A percentile compares a stretch with the other conserved stretches of the same genome.
Evolutionary conservation across 305 asterid species (phyloP).

Genomic region (Fraxinus greggii): DNA sequence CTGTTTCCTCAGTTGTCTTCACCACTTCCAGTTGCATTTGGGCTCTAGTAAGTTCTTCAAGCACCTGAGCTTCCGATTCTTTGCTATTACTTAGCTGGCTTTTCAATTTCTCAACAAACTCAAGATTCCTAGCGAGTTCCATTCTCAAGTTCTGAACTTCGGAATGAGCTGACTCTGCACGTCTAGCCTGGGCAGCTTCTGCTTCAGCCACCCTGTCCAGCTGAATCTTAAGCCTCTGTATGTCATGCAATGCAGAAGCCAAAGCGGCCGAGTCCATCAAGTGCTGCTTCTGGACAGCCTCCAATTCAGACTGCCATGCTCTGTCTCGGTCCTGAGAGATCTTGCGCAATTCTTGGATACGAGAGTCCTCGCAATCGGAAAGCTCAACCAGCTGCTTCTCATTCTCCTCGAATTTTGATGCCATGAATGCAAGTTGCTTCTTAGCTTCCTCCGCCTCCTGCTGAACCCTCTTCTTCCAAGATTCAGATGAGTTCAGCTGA

Average conservation of each 20-base stretch:
- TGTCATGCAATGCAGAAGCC: constrained; percentile 65
- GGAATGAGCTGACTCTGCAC: constrained; percentile 57
- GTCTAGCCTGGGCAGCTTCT: constrained; percentile 60
- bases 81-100: constrained; percentile 54
- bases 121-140: constrained; percentile 60
- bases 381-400: constrained; percentile 55
- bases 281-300: constrained; percentile 74
- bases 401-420: constrained; percentile 60
- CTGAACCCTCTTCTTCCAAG: constrained; percentile 59
- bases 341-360: constrained; percentile 70
- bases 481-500: constrained; percentile 65
- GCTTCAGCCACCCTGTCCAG: constrained; percentile 54
- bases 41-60: constrained; percentile 56
- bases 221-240: constrained; percentile 67
- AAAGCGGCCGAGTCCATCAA: constrained; percentile 70
- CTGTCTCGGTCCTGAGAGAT: constrained; percentile 82
- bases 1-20: constrained; percentile 47
- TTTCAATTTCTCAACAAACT: constrained; percentile 57
- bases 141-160: constrained; percentile 61
- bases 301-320: constrained; percentile 80
- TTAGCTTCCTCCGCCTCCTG: constrained; percentile 72
- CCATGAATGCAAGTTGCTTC: constrained; percentile 51
- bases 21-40: constrained; percentile 59
- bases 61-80: constrained; percentile 56
- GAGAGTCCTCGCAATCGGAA: constrained; percentile 67